Evolutionary conservation across 352 stramenopile species (phyloP), one percentile per base, ranked within the genome.

Genomic region (Phytophthora uliginosa): DNA sequence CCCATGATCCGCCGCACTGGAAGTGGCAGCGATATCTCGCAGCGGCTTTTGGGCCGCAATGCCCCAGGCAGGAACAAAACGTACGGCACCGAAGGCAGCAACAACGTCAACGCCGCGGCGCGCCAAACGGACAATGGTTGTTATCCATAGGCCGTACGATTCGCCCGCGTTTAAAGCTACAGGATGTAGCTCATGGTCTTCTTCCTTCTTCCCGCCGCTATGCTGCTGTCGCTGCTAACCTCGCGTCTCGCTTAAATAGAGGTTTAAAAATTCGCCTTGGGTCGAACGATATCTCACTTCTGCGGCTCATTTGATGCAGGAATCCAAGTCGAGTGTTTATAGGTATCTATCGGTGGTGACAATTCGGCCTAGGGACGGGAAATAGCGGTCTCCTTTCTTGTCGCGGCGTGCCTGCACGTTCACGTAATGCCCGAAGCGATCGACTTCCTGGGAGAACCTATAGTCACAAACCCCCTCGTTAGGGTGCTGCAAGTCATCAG

Each of bases 1-100:
- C 90, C 90, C 0, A 91, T 93, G 74, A 83, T 86, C 33, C 65
- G 75, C 45, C 84, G 84, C 51, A 90, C 61, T 67, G 73, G 74
- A 40, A 86, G 81, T 51, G 77, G 69, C 20, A 76, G 74, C 24
- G 79, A 84, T 45, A 82, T 88, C 45, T 88, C 82, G 45, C 84
- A 93, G 71, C 83, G 83, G 28, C 81, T 94, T 47, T 58, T 95
- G 15, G 81, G 73, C 53, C 85, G 85, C 54, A 81, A 73, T 61
- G 73, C 38, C 2, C 70, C 70, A 18, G 66, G 69, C 18, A 93
- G 84, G 67, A 74, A 57, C 52, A 87, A 53, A 48, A 87, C 74
- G 22, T 95, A 95, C 65, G 86, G 88, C 56, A 81, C 88, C n/a
- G 78, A 73, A 42, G 56, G 66, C 59, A 59, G 76, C 63, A 31